Evolutionary conservation across 1,284 basidiomycete genomes (phyloP).

Genomic region (Peniophora sp.): DNA sequence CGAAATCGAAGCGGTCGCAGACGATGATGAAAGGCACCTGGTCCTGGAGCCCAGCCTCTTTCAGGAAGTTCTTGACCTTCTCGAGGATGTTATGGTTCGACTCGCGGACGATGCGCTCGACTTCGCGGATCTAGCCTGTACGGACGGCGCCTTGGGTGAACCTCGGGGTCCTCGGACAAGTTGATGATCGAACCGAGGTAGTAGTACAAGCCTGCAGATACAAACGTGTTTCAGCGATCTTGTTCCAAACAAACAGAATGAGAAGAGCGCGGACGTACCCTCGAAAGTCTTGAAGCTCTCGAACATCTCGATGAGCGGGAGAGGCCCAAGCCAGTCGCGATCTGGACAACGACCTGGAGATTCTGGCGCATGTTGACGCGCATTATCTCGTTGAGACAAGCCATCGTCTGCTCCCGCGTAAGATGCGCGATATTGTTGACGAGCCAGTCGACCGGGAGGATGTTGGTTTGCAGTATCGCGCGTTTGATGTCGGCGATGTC

Average conservation of each 20-base stretch:
- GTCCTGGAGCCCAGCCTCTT: conserved; percentile 94
- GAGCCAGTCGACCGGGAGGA: conserved; percentile 92
- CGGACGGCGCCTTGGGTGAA: conserved; percentile 97
- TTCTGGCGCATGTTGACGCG: conserved; percentile 97
- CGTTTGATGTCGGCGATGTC: conserved; percentile 98
- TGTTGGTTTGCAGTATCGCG: conserved; percentile 89
- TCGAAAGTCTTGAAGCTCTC: conserved; percentile 98
- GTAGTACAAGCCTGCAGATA: conserved; percentile 81
- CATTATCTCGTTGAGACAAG: conserved; percentile 96
- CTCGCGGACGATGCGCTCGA: conserved; percentile 97
- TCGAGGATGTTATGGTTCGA: conserved; percentile 98
- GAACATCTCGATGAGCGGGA: conserved; percentile 98
- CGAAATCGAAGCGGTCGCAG: conserved; percentile 99
- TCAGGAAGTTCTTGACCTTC: conserved; percentile 99
- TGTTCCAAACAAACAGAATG: too few relatives aligned
- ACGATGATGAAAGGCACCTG: conserved; percentile 99
- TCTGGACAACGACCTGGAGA: conserved; percentile 93
- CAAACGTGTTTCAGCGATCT: conserved; percentile 2
- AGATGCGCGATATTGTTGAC: conserved; percentile 96
- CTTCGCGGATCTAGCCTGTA: conserved; percentile 97
- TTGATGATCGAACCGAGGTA: conserved; percentile 97
- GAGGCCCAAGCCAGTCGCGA: conserved; percentile 97
- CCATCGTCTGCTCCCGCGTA: conserved; percentile 98
- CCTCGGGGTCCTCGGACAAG: conserved; percentile 92
- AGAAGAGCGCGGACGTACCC: conserved; percentile 32